Percentiles rank a stretch among this genome's conserved stretches.
phyloP scores from a whole-genome alignment of 169 alveolate genomes.

The Babesia divergens region DNA sequence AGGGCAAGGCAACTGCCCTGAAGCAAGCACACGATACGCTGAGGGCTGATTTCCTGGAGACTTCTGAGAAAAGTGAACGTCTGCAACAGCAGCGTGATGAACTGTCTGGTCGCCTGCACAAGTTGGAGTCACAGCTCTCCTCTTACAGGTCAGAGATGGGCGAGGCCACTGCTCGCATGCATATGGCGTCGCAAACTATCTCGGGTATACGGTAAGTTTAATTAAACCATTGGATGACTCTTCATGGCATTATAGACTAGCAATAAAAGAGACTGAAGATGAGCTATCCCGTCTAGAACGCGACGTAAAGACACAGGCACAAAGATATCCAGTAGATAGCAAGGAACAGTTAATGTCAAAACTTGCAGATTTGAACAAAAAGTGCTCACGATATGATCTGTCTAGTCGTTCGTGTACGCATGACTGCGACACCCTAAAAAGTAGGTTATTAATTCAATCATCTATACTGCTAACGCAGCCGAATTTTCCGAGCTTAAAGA shows the following conservation, averaged over 20 bases:
- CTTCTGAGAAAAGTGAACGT: background rate
- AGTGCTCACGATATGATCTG: conserved; percentile 10
- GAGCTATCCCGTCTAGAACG: conserved; percentile 17
- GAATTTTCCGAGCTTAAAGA: conserved; percentile 24
- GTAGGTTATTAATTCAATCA: background rate
- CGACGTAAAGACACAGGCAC: background rate
- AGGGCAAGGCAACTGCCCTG: background rate
- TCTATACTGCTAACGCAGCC: background rate
- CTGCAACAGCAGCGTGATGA: conserved; percentile 21
- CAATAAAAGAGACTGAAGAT: conserved; percentile 21
- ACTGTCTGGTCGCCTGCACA: conserved; percentile 11
- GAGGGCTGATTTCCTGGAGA: background rate
- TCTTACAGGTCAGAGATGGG: background rate
- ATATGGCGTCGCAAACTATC: conserved; percentile 1
- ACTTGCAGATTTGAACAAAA: conserved; percentile 15
- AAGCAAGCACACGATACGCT: background rate
- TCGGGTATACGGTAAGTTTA: background rate
- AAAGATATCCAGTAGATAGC: background rate
- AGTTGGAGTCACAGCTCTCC: conserved; percentile 28
- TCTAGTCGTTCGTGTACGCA: conserved; percentile 4
- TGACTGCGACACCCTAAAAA: background rate
- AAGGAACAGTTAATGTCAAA: conserved; percentile 11
- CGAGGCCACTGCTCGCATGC: conserved; percentile 4
- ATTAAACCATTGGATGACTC: background rate
- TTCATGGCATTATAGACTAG: background rate